A percentile compares a stretch with the other conserved stretches of the same genome.
Evolutionary conservation across 164 flowering plant genomes (phyloP).

Genomic region (Tetracentron sinense): DNA sequence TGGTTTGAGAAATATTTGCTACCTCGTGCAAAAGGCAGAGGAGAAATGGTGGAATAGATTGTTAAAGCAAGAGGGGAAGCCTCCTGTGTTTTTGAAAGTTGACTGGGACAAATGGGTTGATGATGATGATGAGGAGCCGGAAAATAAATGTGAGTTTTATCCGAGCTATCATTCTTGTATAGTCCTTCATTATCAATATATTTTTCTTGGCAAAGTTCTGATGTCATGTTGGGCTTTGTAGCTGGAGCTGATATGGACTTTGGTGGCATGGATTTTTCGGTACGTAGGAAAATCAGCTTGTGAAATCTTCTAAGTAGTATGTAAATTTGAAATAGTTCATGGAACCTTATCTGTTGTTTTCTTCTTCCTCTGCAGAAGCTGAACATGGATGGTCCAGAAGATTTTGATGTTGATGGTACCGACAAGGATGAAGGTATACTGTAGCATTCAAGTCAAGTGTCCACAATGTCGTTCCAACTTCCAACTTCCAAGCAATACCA

Average conservation of each 20-base stretch:
- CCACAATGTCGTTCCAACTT: too few relatives aligned
- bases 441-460: too few relatives aligned
- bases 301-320: not conserved
- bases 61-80: slow-evolving; percentile 55
- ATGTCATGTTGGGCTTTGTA: not conserved
- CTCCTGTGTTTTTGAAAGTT: slow-evolving; percentile 57
- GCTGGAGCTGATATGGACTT: slow-evolving; percentile 43
- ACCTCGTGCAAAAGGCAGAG: slow-evolving; percentile 61
- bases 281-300: slow-evolving; percentile 19
- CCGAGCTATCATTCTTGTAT: too few relatives aligned
- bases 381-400: slow-evolving; percentile 30
- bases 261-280: slow-evolving; percentile 57
- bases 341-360: not conserved
- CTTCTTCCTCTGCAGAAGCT: slow-evolving; percentile 19
- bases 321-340: not conserved
- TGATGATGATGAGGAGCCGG: slow-evolving; percentile 59
- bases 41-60: slow-evolving; percentile 71
- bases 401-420: slow-evolving; percentile 18
- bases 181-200: not conserved
- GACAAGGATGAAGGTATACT: slow-evolving; percentile 18
- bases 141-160: too few relatives aligned
- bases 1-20: slow-evolving; percentile 48
- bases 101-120: slow-evolving; percentile 88
- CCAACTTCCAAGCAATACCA: too few relatives aligned
- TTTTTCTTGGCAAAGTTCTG: too few relatives aligned